Base-by-base conservation (phyloP, 352 stramenopile species). In the Bremia lactucae region DNA sequence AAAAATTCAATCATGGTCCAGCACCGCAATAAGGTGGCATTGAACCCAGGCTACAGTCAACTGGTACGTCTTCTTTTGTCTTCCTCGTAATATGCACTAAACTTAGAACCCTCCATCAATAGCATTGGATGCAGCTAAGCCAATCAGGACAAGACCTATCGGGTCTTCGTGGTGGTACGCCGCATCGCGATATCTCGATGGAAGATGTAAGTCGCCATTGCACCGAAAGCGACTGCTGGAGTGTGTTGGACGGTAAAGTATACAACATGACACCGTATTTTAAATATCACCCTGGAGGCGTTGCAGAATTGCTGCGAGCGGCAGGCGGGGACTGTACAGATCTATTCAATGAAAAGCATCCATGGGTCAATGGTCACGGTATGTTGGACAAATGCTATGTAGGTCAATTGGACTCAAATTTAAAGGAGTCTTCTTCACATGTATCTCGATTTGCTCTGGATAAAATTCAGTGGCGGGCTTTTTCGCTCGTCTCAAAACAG, bases 221-320 rank as follows among this genome's bases (percentile, higher is more conserved):
- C 35, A 84, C 72, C 0, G 52, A 89, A 36, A 60, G 94, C 16
- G 95, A 98, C 61, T 95, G 78, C 51, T 98, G 95, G 95, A 95
- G 82, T 10, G 73, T 96, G 8, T 54, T 97, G 15, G 68, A 91
- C 22, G 88, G 87, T 5, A 92, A 94, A 39, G 94, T 92, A 36
- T 93, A 98, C 69, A 98, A 98, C 72, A 76, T 98, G 40, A 95
- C 88, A 24, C 81, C 91, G 6, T 99, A 98, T 74, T 64, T 98
- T 38, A 72, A 83, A 42, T 99, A 97, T 68, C 96, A 99, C 69
- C 96, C 96, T 2, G 95, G 96, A n/a, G 96, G 96, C 19, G 54
- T 94, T 33, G 58, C 72, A 15, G 95, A 97, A 60, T 68, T 99
- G 14, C 79, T 97, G 56, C 64, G 84, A 39, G 66, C 64, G 11